These are phyloP conservation scores for Marasmius tenuissimus DNA, from an alignment of 1,284 basidiomycete genomes.

Conservation along the genomic window DNA sequence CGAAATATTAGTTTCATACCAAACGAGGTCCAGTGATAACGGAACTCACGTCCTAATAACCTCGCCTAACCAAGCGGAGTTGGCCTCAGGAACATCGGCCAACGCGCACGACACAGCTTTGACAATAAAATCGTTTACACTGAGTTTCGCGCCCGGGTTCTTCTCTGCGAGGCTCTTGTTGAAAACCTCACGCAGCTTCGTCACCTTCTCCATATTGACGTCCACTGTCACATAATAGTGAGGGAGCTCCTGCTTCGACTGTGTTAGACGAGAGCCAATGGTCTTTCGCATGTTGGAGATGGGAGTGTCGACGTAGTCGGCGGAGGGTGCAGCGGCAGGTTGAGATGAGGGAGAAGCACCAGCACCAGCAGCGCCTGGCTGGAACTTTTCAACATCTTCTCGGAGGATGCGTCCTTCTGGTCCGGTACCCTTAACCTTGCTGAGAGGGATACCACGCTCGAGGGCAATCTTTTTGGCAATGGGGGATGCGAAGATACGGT, in stretches of 20 bases:
- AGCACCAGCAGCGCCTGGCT: slow-evolving; percentile 49
- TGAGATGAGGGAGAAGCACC: slow-evolving; percentile 43
- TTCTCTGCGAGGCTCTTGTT: slow-evolving; percentile 87
- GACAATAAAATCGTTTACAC: slow-evolving; percentile 98
- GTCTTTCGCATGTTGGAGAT: slow-evolving; percentile 93
- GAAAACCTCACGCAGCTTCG: slow-evolving; percentile 95
- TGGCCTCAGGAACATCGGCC: slow-evolving; percentile 94
- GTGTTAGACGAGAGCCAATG: slow-evolving; percentile 88
- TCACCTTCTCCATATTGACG: slow-evolving; percentile 95
- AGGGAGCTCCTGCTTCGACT: slow-evolving; percentile 93
- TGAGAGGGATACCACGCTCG: slow-evolving; percentile 91
- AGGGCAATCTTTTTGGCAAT: slow-evolving; percentile 96
- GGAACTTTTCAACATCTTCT: slow-evolving; percentile 92
- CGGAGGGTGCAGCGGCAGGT: slow-evolving; percentile 42
- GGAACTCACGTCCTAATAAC: slow-evolving; percentile 85
- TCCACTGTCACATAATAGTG: slow-evolving; percentile 98
- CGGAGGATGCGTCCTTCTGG: slow-evolving; percentile 94
- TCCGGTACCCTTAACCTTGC: slow-evolving; percentile 91
- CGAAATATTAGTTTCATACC: slow-evolving; percentile 6
- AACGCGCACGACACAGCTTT: slow-evolving; percentile 93
- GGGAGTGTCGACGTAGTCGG: slow-evolving; percentile 90
- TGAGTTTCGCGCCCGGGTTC: slow-evolving; percentile 87
- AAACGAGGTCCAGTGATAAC: not conserved
- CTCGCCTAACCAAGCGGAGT: slow-evolving; percentile 97
- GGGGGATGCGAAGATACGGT: slow-evolving; percentile 92